A percentile compares a stretch with the other conserved stretches of the same genome.
Conservation (phyloP, 148 eudicot species). For the Pouteria glomerata region DNA sequence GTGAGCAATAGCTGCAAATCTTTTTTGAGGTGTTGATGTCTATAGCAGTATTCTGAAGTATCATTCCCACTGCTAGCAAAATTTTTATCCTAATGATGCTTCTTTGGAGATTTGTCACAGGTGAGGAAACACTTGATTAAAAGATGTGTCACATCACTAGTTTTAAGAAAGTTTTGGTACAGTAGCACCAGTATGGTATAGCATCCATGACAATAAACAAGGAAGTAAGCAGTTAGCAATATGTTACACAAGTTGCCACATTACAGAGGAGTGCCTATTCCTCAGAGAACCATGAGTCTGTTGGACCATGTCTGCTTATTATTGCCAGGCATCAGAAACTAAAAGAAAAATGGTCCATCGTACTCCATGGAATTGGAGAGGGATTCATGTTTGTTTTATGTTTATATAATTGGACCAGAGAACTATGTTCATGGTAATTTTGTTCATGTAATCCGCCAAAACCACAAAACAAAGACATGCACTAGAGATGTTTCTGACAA, state of each 20-base stretch:
- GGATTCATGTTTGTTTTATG: no score
- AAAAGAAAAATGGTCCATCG: no score
- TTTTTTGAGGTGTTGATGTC: not conserved
- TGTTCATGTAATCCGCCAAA: not conserved
- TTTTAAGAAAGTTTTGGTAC: no score
- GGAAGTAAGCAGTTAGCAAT: not conserved
- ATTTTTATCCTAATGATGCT: not conserved
- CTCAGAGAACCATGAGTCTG: not conserved
- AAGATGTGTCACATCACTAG: no score
- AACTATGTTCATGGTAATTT: not conserved
- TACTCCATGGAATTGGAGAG: no score
- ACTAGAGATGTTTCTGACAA: not conserved
- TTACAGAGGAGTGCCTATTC: not conserved
- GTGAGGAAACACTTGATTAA: no score
- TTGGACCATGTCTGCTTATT: not conserved
- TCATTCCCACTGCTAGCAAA: not conserved
- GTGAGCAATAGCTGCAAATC: not conserved
- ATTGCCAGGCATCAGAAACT: not conserved
- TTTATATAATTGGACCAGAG: no score
- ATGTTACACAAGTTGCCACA: not conserved
- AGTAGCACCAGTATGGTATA: not conserved
- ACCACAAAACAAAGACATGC: not conserved
- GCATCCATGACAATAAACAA: not conserved
- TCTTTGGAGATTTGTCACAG: conserved; percentile 4
- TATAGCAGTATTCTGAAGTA: not conserved